Evolutionary conservation across 352 stramenopile species (phyloP), one percentile per base, ranked within the genome.

Genomic region (Phytopythium vexans): DNA sequence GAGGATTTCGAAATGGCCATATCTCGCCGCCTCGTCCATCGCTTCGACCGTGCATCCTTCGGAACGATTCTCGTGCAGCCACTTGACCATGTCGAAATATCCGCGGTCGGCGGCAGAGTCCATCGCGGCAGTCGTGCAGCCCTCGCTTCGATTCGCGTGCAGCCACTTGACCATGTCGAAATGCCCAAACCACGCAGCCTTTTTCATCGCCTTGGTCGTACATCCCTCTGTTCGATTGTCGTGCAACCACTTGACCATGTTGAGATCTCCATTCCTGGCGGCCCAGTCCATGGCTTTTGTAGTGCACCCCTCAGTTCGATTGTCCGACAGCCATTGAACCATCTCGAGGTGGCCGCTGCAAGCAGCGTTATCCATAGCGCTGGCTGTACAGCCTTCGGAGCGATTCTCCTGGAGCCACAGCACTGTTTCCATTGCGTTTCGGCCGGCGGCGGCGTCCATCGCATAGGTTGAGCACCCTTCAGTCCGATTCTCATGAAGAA

Each of bases 191-290:
- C 8, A 6, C 11, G 40, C 40, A 21, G 40, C 40, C 4, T 16
- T 14, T 14, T 44, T 12, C 40, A 44, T 44, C 6, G 40, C 40
- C 3, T 11, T 7, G 14, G 40, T 44, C 40, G 40, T 44, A 8
- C 40, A 44, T 21, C 40, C 8, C 27, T 44, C 40, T 14, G 14
- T 12, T 31, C 40, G 49, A 12, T 49, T 41, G 11, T 41, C 32
- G 33, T 56, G 48, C 14, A 62, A n/a, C 41, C 55, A 62, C 32
- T 56, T 46, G n/a, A 62, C 40, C 21, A 56, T 31, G 11, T 58
- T 35, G 31, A 44, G 40, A 2, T 32, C 6, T 44, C n/a, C n/a
- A 7, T 9, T 31, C 7, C 14, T 27, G 9, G 40, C 40, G 1
- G 40, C 40, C 31, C n/a, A 7, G 40, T 44, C 40, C 40, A 44